These are phyloP conservation scores for Lophiotrema nucula DNA, from an alignment of 495 filamentous ascomycete species.

Conservation along the genomic window DNA sequence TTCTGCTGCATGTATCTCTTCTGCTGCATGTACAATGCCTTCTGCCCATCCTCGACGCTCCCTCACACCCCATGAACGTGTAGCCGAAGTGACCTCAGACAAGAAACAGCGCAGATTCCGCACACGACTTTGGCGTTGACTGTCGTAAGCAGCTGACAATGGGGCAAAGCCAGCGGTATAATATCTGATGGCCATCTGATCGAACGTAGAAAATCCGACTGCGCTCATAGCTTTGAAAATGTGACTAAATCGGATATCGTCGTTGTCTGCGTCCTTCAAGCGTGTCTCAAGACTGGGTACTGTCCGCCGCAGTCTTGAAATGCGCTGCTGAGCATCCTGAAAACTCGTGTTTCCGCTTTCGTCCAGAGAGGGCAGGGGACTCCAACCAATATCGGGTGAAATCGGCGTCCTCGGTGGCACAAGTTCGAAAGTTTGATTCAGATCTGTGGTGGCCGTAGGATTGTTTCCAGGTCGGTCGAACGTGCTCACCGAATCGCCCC, in stretches of 20 bases:
- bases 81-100: background rate
- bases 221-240: slow-evolving; percentile 1
- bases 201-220: background rate
- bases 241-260: background rate
- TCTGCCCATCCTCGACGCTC: background rate
- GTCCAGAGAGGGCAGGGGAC: background rate
- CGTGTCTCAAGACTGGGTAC: background rate
- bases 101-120: background rate
- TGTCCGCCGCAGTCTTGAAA: background rate
- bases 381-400: background rate
- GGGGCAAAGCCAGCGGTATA: background rate
- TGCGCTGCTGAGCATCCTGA: background rate
- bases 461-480: background rate
- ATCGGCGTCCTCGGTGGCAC: background rate
- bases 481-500: background rate
- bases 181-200: background rate
- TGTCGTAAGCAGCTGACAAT: background rate
- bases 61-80: background rate
- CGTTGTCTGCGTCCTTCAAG: background rate
- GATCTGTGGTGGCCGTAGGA: background rate
- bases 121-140: background rate
- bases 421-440: background rate
- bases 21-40: background rate
- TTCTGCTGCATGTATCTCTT: background rate
- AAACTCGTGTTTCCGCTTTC: background rate